Percentiles rank a stretch among this genome's conserved stretches.
phyloP scores from a whole-genome alignment of 495 filamentous ascomycete species.

The Chaetomium fimeti region DNA sequence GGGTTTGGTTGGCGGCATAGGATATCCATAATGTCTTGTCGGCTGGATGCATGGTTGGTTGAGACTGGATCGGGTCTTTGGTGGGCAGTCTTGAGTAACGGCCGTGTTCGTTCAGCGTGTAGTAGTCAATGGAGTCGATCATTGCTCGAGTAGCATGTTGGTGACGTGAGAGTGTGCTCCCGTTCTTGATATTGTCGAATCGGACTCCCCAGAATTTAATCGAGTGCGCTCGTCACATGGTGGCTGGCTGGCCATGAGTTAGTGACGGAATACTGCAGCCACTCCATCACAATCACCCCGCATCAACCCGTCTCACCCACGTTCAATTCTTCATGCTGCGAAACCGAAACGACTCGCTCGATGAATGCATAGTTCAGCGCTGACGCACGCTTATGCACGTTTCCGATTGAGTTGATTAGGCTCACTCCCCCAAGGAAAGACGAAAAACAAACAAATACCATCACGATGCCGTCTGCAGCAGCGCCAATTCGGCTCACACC shows the following conservation, averaged over 20 bases:
- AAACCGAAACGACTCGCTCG: background rate
- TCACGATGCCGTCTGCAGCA: slow-evolving; percentile 8
- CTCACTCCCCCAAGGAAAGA: background rate
- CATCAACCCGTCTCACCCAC: background rate
- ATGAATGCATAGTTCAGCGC: background rate
- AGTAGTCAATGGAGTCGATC: background rate
- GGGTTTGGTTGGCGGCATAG: background rate
- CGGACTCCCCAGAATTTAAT: background rate
- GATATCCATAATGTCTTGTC: slow-evolving; percentile 16
- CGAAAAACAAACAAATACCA: background rate
- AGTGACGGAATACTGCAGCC: background rate
- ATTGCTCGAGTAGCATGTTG: background rate
- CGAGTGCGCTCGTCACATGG: background rate
- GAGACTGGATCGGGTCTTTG: background rate
- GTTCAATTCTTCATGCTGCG: background rate
- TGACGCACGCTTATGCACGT: background rate
- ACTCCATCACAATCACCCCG: background rate
- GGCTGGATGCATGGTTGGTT: slow-evolving; percentile 20
- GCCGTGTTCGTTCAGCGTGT: background rate
- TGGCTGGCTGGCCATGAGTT: background rate
- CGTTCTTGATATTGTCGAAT: background rate
- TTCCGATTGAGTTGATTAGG: background rate
- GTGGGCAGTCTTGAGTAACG: background rate
- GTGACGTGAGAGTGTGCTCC: background rate
- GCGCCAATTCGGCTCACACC: slow-evolving; percentile 1